These are phyloP conservation scores for Nothophytophthora sp. DNA, from an alignment of 352 stramenopile genomes.

Conservation along the genomic window DNA sequence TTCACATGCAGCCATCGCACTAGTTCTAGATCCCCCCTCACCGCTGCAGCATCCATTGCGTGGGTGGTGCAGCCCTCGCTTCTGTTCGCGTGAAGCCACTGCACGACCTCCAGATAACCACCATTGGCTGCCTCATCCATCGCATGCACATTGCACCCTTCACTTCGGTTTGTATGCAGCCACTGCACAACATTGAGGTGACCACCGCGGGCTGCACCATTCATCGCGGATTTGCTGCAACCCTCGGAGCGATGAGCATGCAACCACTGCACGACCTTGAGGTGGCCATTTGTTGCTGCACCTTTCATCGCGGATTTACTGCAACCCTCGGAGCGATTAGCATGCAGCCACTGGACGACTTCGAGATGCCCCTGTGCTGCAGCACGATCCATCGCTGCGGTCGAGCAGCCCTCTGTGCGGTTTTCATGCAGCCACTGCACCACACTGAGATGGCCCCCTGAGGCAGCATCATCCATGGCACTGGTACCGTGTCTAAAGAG, in stretches of 20 bases:
- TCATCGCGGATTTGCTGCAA: neutral
- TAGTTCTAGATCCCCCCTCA: constrained; percentile 1
- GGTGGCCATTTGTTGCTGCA: constrained; percentile 39
- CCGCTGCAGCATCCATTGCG: constrained; percentile 5
- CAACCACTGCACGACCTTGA: constrained; percentile 41
- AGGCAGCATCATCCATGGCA: constrained; percentile 2
- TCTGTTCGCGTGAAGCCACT: constrained; percentile 11
- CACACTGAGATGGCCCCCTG: constrained; percentile 14
- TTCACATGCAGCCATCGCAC: constrained; percentile 8
- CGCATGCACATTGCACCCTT: neutral
- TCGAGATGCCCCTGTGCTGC: constrained; percentile 18
- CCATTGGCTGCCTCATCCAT: constrained; percentile 8
- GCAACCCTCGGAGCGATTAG: constrained; percentile 18
- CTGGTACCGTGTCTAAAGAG: no score
- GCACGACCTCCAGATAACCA: constrained; percentile 3
- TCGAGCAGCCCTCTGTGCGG: constrained; percentile 15
- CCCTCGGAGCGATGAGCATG: constrained; percentile 3
- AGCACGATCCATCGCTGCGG: constrained; percentile 13
- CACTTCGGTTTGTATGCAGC: neutral
- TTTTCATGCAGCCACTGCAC: constrained; percentile 22
- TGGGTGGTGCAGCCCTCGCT: neutral
- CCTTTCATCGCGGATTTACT: constrained; percentile 26
- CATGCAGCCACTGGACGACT: constrained; percentile 26
- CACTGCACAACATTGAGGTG: no score
- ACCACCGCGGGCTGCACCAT: no score